Evolutionary conservation across 2,329 filamentous ascomycete species (phyloP).

Genomic region (Tolypocladium ovalisporum): DNA sequence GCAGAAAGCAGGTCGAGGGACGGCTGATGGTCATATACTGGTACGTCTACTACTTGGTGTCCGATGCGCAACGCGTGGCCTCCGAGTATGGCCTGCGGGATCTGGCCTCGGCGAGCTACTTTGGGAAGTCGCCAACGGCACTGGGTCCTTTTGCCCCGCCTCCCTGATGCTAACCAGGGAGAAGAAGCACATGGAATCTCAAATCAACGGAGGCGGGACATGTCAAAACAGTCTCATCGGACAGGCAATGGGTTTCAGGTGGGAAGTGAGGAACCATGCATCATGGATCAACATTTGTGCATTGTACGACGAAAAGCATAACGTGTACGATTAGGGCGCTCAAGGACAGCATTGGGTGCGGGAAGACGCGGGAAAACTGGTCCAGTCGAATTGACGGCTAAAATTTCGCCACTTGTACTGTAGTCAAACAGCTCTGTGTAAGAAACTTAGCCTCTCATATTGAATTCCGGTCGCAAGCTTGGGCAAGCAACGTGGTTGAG

Average conservation of each 20-base stretch:
- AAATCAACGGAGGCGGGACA: background rate
- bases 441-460: no score
- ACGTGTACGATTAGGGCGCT: background rate
- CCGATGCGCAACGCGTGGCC: background rate
- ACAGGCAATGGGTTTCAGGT: background rate
- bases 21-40: background rate
- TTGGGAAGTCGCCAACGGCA: slow-evolving; percentile 1
- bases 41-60: background rate
- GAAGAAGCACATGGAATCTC: background rate
- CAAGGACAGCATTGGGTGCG: background rate
- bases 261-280: background rate
- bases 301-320: background rate
- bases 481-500: no score
- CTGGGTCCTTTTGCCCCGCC: background rate
- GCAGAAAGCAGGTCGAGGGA: no score
- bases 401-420: no score
- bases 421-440: background rate
- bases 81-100: no score
- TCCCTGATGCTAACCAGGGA: background rate
- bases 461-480: no score
- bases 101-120: slow-evolving; percentile 10
- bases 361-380: background rate
- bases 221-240: background rate
- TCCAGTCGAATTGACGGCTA: background rate
- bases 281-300: background rate